Evolutionary conservation across 129 eudicot genomes (phyloP).

Genomic region (Lactuca saligna): DNA sequence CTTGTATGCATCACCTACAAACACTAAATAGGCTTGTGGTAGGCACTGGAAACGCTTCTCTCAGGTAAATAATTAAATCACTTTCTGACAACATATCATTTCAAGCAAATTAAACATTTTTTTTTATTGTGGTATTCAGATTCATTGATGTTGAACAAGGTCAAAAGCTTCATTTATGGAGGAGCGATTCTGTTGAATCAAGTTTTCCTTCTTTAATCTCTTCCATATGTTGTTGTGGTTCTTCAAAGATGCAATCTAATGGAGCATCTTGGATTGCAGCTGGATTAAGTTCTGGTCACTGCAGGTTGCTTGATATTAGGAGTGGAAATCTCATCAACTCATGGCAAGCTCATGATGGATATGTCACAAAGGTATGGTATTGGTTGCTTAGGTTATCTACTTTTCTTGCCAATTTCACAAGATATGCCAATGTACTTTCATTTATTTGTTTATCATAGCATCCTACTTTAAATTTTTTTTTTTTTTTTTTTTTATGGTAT

Average conservation of each 20-base stretch:
- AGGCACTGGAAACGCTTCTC: conserved; percentile 95
- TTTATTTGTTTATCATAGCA: too few relatives aligned
- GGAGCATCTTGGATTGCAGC: conserved; percentile 88
- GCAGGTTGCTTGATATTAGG: conserved; percentile 85
- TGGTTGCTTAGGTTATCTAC: neutral
- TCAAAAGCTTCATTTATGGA: conserved; percentile 94
- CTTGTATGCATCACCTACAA: conserved; percentile 83
- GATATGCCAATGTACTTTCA: too few relatives aligned
- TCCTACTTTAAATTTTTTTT: too few relatives aligned
- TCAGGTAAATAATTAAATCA: conserved; percentile 53
- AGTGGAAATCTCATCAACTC: conserved; percentile 84
- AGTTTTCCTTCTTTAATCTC: conserved; percentile 78
- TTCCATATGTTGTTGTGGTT: conserved; percentile 78
- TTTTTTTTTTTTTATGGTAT: neutral
- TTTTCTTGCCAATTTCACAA: too few relatives aligned
- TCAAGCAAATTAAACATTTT: neutral
- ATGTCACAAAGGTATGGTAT: conserved; percentile 79
- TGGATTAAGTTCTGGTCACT: conserved; percentile 79
- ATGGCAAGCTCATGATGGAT: conserved; percentile 99
- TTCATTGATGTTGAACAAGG: conserved; percentile 75
- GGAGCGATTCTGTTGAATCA: conserved; percentile 66
- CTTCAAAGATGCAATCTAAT: conserved; percentile 38
- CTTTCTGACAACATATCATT: neutral
- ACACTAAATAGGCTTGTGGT: conserved; percentile 57
- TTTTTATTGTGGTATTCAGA: conserved; percentile 44